Conservation (phyloP, 1,139 yeast species). For the Debaryomyces nepalensis region DNA sequence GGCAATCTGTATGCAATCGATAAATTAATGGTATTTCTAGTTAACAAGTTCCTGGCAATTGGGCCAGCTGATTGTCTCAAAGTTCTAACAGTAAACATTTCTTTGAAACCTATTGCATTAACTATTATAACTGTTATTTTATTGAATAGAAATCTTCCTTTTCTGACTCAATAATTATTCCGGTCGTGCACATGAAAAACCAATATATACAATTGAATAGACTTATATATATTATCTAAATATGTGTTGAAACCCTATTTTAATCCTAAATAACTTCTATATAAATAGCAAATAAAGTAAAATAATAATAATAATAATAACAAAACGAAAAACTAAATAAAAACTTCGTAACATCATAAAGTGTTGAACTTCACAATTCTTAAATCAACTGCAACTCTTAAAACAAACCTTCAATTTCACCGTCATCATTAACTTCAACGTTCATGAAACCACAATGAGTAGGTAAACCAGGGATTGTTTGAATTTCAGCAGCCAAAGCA, state of each 20-base stretch:
- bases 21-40: conserved; percentile 65
- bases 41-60: conserved; percentile 13
- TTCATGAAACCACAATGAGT: conserved; percentile 97
- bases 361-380: conserved; percentile 25
- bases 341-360: conserved; percentile 23
- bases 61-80: conserved; percentile 14
- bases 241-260: conserved; percentile 20
- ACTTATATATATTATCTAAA: conserved; percentile 5
- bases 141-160: conserved; percentile 2
- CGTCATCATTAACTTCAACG: conserved; percentile 91
- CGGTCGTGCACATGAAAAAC: conserved; percentile 6
- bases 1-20: conserved; percentile 91
- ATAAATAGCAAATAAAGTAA: conserved; percentile 3
- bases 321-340: conserved; percentile 7
- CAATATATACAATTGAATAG: not conserved
- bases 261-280: conserved; percentile 11
- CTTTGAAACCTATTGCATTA: conserved; percentile 1
- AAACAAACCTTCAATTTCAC: conserved; percentile 94
- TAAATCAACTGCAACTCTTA: conserved; percentile 29
- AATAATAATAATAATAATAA: conserved; percentile 5
- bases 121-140: not conserved
- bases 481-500: conserved; percentile 96
- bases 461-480: conserved; percentile 97
- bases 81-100: conserved; percentile 15
- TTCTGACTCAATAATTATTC: conserved; percentile 4